Base-by-base conservation (phyloP, 495 filamentous ascomycete species). In the Xanthoparmelia taractica region DNA sequence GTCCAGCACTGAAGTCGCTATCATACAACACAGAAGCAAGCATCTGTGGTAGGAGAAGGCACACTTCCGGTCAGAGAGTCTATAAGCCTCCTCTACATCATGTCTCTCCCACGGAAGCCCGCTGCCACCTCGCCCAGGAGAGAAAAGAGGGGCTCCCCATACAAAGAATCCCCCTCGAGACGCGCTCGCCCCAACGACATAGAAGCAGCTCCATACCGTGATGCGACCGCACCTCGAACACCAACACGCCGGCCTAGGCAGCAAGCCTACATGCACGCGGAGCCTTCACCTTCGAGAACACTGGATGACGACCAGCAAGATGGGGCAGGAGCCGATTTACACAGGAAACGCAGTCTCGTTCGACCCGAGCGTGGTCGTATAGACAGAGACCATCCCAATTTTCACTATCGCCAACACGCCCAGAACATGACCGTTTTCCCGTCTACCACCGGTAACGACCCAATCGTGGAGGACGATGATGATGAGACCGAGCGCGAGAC, bases 401-500 rank as follows among this genome's bases (percentile, higher is more conserved):
- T 96, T 71, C 83, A 96, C 70, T 97, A 97, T 73, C 84, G 89
- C 45, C 87, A 96, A 70, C 90, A 94, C 82, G 91, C 90, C 15
- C 88, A 90, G 48, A 81, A 82, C 18, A 94, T 97, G 91, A 80
- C 86, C 29, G 89, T 90, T 13, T 77, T 89, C 60, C 95, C 95
- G 2, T 96, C 94, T 0, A 87, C 88, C 25, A 97, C 94, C 0
- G 94, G 95, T 57, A 87, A 95, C 66, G 94, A 97, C 72, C 92
- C 92, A 8, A 80, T 94, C 36, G 70, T 87, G 31, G 92, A 96
- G 71, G 86, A 84, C 50, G 65, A 88, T 57, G 65, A 84, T 52
- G 48, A 52, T 15, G 48, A 88, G 57, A 82, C 76, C 8, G 83
- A 88, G 69, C 72, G 69, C 41, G 81, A 81, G 58, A 85, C 82